Base-by-base conservation (phyloP, 345 rosid genomes). In the Citrus sp. region DNA sequence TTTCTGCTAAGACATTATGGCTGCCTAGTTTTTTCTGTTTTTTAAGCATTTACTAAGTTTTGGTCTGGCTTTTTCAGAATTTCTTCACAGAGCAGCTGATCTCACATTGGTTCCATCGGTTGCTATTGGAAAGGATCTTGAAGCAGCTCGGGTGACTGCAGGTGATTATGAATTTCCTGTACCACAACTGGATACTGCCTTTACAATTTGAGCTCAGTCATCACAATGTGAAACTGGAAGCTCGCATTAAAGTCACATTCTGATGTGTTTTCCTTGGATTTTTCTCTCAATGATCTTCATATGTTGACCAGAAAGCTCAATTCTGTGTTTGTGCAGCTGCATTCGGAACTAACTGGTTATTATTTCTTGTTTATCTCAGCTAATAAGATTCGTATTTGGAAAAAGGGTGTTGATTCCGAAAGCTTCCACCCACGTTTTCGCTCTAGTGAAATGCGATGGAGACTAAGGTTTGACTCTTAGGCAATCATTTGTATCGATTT, bases 61-160 rank as follows among this genome's bases (percentile, higher is more conserved):
- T 49, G 72, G 58, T 77, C 65, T 34, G 35, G 75, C 69, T 13
- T 68, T 69, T 56, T 77, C 87, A 96, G 99, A 94, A 84, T 96
- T 96, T 83, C 99, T 96, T 86, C 99, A 96, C 74, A 88, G 93
- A 84, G 99, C 98, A 49, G 98, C 99, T 75, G 99, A 94, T 87
- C 98, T 96, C 58, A 96, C 98, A 4, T 82, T 96, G 82, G 99
- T 96, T 78, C 99, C 99, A 66, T 96, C 98, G 0, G 95, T 88
- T 86, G 98, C 99, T 76, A 90, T 96, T 18, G 97, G 83, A 4
- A 91, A 79, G 87, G 99, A 96, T 87, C 97, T 96, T 46, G 78
- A 86, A 82, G 95, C 86, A 66, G 94, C 94, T 76, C 87, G 86
- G 82, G 99, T 94, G 76, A 89, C 98, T 56, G 89, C 98, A 91